Conservation (phyloP, 2,329 filamentous ascomycete genomes). For the Akanthomyces lecanii region DNA sequence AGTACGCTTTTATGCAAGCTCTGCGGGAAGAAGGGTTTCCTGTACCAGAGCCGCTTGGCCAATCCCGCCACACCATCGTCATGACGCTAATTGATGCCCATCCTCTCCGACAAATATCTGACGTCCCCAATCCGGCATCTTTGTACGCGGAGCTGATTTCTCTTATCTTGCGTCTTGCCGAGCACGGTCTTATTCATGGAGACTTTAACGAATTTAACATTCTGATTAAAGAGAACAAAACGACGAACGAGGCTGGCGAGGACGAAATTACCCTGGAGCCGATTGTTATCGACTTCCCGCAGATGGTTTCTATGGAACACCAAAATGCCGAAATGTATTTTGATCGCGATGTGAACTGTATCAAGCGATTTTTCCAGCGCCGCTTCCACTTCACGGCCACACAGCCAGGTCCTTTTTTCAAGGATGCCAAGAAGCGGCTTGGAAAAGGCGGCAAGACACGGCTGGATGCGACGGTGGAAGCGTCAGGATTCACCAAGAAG, state of each 20-base stretch:
- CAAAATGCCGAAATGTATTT: constrained; percentile 95
- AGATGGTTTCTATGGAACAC: constrained; percentile 96
- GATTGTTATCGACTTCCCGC: constrained; percentile 93
- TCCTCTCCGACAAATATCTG: constrained; percentile 81
- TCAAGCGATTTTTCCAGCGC: constrained; percentile 89
- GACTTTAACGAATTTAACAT: constrained; percentile 99
- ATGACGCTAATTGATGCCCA: constrained; percentile 94
- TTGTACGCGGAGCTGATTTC: constrained; percentile 89
- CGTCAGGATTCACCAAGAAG: constrained; percentile 93
- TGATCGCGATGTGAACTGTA: constrained; percentile 89
- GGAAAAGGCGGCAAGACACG: constrained; percentile 61
- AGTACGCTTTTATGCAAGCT: constrained; percentile 90
- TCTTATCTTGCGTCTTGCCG: constrained; percentile 78
- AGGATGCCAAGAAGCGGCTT: constrained; percentile 72
- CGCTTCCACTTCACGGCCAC: constrained; percentile 84
- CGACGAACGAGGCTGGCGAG: constrained; percentile 35
- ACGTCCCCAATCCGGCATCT: constrained; percentile 75
- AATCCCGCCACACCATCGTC: constrained; percentile 92
- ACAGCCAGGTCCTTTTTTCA: constrained; percentile 78
- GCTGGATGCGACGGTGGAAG: constrained; percentile 83
- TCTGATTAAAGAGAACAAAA: constrained; percentile 72
- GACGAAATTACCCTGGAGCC: constrained; percentile 59
- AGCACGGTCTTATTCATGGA: constrained; percentile 87
- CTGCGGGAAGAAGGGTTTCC: constrained; percentile 80
- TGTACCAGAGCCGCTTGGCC: constrained; percentile 81